Conservation (phyloP, 768 basidiomycete genomes). For the Lenzites betulinus region DNA sequence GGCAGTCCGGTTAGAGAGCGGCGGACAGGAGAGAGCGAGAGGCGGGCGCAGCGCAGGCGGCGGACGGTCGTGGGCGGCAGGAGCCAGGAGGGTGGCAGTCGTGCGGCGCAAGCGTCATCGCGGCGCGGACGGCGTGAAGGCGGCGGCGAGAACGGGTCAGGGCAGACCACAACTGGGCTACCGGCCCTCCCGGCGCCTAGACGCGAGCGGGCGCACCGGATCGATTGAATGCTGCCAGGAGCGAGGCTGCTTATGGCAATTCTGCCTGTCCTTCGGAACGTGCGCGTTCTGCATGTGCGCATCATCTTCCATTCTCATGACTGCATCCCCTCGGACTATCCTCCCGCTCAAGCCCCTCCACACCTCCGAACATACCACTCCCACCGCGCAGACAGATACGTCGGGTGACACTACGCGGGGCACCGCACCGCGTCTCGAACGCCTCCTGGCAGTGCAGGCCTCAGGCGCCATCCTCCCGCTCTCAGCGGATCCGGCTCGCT, state of each 20-base stretch:
- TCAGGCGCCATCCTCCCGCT: slow-evolving; percentile 13
- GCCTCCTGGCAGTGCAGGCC: slow-evolving; percentile 1
- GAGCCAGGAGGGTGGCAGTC: too few relatives aligned
- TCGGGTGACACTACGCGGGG: too few relatives aligned
- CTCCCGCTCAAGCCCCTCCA: slow-evolving; percentile 2
- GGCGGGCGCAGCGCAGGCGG: too few relatives aligned
- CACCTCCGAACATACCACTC: too few relatives aligned
- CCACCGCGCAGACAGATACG: too few relatives aligned
- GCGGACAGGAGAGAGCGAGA: too few relatives aligned
- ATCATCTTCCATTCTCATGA: slow-evolving; percentile 28
- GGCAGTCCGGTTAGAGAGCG: too few relatives aligned
- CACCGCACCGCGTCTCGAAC: neutral
- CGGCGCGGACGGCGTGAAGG: slow-evolving; percentile 40
- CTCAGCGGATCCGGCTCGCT: slow-evolving; percentile 14
- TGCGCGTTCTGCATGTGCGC: slow-evolving; percentile 24
- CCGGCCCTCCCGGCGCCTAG: slow-evolving; percentile 21
- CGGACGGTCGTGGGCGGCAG: too few relatives aligned
- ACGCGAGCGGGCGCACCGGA: slow-evolving; percentile 11
- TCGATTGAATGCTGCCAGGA: slow-evolving; percentile 22
- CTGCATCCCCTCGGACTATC: slow-evolving; percentile 13
- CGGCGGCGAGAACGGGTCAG: slow-evolving; percentile 32
- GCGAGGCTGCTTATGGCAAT: slow-evolving; percentile 17
- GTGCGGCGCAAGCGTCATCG: too few relatives aligned
- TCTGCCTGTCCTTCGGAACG: slow-evolving; percentile 16
- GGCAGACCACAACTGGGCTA: slow-evolving; percentile 25